phyloP scores from a whole-genome alignment of 1,284 basidiomycete genomes.

The Puccinia hordei region DNA sequence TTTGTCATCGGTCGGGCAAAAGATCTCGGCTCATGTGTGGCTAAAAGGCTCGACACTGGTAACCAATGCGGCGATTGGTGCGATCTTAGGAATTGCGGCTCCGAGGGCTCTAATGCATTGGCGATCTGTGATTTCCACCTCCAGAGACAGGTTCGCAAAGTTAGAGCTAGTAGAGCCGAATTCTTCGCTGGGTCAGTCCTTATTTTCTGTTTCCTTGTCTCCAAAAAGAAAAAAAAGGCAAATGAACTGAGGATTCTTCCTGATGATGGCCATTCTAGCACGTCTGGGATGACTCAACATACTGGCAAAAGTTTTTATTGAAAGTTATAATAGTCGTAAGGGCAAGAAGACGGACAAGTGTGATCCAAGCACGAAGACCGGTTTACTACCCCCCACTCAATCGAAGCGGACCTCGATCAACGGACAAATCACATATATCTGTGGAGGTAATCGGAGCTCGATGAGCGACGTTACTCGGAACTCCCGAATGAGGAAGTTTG shows the following conservation, averaged over 20 bases:
- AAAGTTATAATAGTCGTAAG: background rate
- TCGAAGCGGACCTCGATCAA: slow-evolving; percentile 28
- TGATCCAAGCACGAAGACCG: slow-evolving; percentile 40
- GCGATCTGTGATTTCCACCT: slow-evolving; percentile 48
- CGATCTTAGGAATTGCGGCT: slow-evolving; percentile 66
- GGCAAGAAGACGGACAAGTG: slow-evolving; percentile 19
- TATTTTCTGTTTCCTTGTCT: background rate
- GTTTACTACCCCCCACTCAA: slow-evolving; percentile 15
- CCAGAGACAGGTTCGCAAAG: slow-evolving; percentile 40
- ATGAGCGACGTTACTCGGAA: background rate
- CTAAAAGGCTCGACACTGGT: slow-evolving; percentile 72
- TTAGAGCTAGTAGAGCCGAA: slow-evolving; percentile 43
- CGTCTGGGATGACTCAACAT: slow-evolving; percentile 45
- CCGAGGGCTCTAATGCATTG: slow-evolving; percentile 1
- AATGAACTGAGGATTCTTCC: background rate
- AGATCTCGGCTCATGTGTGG: slow-evolving; percentile 81
- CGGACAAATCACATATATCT: slow-evolving; percentile 41
- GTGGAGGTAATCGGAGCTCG: background rate
- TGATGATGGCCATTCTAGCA: slow-evolving; percentile 10
- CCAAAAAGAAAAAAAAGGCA: background rate
- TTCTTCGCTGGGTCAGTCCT: slow-evolving; percentile 45
- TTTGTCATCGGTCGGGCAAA: slow-evolving; percentile 80
- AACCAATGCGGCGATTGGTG: slow-evolving; percentile 80
- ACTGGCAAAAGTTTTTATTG: slow-evolving; percentile 32
- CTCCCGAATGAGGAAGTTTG: background rate